Evolutionary conservation across 306 rosid species (phyloP).

Genomic region (Quercus ilex): DNA sequence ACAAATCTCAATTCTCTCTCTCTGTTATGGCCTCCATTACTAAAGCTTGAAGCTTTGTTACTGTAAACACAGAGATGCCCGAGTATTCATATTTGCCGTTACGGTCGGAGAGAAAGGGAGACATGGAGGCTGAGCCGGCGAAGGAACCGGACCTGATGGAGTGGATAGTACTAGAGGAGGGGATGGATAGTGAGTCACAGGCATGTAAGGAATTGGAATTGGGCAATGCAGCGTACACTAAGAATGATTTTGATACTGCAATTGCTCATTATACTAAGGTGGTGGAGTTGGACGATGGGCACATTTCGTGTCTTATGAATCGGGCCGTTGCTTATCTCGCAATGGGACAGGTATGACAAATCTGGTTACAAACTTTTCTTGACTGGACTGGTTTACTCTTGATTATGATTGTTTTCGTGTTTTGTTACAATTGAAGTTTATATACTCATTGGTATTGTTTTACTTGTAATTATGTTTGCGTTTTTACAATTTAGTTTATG

Average conservation of each 20-base stretch:
- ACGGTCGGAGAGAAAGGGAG: constrained; percentile 42
- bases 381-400: too few relatives aligned
- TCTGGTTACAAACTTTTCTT: not conserved
- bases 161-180: constrained; percentile 35
- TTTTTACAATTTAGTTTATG: not conserved
- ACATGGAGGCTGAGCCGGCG: constrained; percentile 53
- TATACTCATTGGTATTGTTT: too few relatives aligned
- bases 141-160: constrained; percentile 61
- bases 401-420: not conserved
- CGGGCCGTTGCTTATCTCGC: constrained; percentile 91
- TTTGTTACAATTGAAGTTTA: too few relatives aligned
- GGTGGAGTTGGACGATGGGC: constrained; percentile 74
- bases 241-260: constrained; percentile 85
- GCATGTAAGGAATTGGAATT: constrained; percentile 79
- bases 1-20: too few relatives aligned
- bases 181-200: constrained; percentile 50
- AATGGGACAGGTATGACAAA: constrained; percentile 67
- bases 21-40: too few relatives aligned
- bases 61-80: constrained; percentile 56
- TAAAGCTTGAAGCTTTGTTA: constrained; percentile 64
- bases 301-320: constrained; percentile 67
- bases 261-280: constrained; percentile 78
- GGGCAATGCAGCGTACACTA: constrained; percentile 84
- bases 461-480: too few relatives aligned
- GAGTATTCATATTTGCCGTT: constrained; percentile 34